Conservation (phyloP, 2,329 filamentous ascomycete genomes). For the Piedraia hortae region DNA sequence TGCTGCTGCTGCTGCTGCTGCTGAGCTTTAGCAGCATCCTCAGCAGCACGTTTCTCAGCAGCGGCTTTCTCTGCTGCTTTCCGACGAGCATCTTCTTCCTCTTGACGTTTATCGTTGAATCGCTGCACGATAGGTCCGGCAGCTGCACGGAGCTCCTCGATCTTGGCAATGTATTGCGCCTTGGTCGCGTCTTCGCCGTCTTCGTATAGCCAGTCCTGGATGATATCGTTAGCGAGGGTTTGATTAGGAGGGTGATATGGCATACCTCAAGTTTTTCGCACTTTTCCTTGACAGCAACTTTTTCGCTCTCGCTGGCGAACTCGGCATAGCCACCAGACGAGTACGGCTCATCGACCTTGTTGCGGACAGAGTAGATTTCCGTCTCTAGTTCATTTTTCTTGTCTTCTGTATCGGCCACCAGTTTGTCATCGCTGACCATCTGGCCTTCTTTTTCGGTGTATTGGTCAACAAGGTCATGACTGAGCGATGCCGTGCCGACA, state of each 20-base stretch:
- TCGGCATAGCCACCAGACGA: conserved; percentile 26
- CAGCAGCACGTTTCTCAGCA: conserved; percentile 33
- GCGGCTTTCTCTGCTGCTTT: conserved; percentile 36
- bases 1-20: conserved; percentile 37
- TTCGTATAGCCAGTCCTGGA: conserved; percentile 89
- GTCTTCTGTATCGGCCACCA: conserved; percentile 91
- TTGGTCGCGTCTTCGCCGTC: conserved; percentile 88
- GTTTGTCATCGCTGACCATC: conserved; percentile 97
- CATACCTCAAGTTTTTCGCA: conserved; percentile 67
- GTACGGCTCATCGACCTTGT: conserved; percentile 83
- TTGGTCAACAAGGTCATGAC: conserved; percentile 35
- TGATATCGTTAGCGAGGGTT: conserved; percentile 3
- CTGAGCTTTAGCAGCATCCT: conserved; percentile 51
- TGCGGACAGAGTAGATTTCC: conserved; percentile 87
- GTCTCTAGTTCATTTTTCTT: conserved; percentile 99
- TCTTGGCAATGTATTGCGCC: conserved; percentile 78
- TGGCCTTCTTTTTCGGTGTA: conserved; percentile 54
- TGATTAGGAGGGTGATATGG: not conserved
- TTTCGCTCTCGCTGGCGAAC: conserved; percentile 77
- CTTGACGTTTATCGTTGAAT: conserved; percentile 82
- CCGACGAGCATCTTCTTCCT: conserved; percentile 47
- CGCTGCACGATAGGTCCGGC: conserved; percentile 80
- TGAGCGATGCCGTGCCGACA: conserved; percentile 55
- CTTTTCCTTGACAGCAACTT: conserved; percentile 59
- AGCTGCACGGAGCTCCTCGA: conserved; percentile 78